These are phyloP conservation scores for Scheffersomyces cryptocercus DNA, from an alignment of 1,139 yeast species.

Conservation along the genomic window DNA sequence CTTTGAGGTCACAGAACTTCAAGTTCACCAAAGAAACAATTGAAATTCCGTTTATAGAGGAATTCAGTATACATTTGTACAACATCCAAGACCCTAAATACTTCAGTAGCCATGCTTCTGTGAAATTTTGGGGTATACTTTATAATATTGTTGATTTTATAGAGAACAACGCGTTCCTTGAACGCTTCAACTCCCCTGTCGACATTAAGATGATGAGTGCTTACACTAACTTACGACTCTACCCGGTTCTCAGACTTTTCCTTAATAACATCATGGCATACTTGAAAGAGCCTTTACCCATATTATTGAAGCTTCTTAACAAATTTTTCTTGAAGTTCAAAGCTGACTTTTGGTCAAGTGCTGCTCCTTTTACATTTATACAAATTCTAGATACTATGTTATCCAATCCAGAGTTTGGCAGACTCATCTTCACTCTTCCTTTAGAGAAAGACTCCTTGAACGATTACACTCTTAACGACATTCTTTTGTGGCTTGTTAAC, in stretches of 20 bases:
- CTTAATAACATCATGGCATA: constrained; percentile 52
- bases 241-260: constrained; percentile 46
- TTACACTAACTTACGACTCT: constrained; percentile 38
- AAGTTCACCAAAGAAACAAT: constrained; percentile 14
- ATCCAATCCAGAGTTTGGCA: constrained; percentile 36
- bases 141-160: constrained; percentile 40
- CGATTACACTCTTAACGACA: constrained; percentile 24
- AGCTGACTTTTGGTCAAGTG: constrained; percentile 49
- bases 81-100: constrained; percentile 53
- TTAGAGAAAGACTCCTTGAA: background rate
- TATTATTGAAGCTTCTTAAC: constrained; percentile 48
- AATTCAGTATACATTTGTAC: constrained; percentile 51
- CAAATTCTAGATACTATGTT: constrained; percentile 57
- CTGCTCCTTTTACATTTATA: constrained; percentile 52
- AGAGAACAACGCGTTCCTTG: constrained; percentile 38
- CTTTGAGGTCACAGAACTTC: constrained; percentile 12
- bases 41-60: constrained; percentile 48
- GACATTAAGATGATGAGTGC: constrained; percentile 46
- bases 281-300: constrained; percentile 55
- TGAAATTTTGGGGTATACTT: constrained; percentile 55
- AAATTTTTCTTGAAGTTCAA: constrained; percentile 41
- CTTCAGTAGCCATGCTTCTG: constrained; percentile 45
- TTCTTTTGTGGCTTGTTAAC: constrained; percentile 43
- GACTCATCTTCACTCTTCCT: constrained; percentile 14
- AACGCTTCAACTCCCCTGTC: constrained; percentile 41